Percentiles rank a stretch among this genome's conserved stretches.
Conservation (phyloP, 2,329 filamentous ascomycete species). For the Phyllachora maydis region DNA sequence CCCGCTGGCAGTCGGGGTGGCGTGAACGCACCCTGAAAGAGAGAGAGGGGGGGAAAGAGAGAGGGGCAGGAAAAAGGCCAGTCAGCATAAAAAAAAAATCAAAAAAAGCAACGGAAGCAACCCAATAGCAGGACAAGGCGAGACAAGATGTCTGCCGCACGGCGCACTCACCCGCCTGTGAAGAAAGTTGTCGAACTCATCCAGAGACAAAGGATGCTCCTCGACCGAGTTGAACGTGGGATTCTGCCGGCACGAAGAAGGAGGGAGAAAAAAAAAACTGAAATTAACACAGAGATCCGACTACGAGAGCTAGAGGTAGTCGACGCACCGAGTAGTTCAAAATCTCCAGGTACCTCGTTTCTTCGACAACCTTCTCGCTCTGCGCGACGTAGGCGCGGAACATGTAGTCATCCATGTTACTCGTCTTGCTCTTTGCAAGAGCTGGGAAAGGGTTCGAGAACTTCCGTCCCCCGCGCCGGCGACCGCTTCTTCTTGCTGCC, state of each 20-base stretch:
- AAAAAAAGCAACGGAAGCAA: no score
- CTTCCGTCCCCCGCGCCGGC: no score
- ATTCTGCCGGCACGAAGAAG: no score
- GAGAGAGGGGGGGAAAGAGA: no score
- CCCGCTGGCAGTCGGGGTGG: conserved; percentile 20
- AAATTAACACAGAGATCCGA: no score
- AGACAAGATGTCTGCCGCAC: no score
- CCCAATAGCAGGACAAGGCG: no score
- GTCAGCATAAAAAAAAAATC: no score
- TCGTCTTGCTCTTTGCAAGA: not conserved
- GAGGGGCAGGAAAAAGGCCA: no score
- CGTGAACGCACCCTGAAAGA: conserved; percentile 32
- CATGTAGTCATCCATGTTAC: conserved; percentile 36
- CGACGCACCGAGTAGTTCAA: conserved; percentile 38
- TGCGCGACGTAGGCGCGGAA: conserved; percentile 25
- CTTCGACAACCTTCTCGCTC: conserved; percentile 26
- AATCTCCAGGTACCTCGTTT: conserved; percentile 34
- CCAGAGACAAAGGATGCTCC: conserved; percentile 25
- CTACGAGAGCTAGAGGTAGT: no score
- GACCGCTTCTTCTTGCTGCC: no score
- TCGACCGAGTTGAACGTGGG: conserved; percentile 25
- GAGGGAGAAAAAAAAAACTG: conserved; percentile 4
- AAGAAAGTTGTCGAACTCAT: conserved; percentile 38
- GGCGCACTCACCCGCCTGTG: conserved; percentile 24
- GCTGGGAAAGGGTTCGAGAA: no score